Conservation (phyloP, 176 grass and related monocot genomes). For the Aegilops longissima region DNA sequence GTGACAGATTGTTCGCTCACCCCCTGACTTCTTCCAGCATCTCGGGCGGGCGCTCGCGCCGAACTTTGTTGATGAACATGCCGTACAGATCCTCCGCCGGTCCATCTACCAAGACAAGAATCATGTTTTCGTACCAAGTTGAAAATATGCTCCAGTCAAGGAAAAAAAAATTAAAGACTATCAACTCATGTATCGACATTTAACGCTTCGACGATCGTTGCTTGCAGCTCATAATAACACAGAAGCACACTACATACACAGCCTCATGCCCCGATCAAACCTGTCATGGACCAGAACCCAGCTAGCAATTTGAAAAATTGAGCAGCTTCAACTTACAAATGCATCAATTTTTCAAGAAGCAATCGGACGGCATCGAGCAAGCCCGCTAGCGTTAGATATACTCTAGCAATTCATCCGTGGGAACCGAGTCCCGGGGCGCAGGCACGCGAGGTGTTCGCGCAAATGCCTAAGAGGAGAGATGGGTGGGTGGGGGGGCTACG, state of each 20-base stretch:
- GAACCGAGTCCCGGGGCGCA: neutral
- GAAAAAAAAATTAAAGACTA: neutral
- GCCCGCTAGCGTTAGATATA: no score
- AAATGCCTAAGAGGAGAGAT: neutral
- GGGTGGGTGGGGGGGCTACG: no score
- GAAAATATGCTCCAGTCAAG: neutral
- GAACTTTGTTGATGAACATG: constrained; percentile 80
- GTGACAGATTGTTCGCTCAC: constrained; percentile 6
- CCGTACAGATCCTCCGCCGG: constrained; percentile 94
- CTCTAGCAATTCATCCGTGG: neutral
- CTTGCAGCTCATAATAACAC: neutral
- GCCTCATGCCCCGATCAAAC: neutral
- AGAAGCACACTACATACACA: neutral
- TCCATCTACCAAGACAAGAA: constrained; percentile 55
- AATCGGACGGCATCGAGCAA: neutral
- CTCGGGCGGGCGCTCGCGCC: constrained; percentile 72
- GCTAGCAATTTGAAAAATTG: no score
- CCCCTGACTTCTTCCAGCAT: constrained; percentile 79
- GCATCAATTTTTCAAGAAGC: neutral
- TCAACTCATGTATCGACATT: no score
- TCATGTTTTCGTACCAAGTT: neutral
- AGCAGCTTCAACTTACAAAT: no score
- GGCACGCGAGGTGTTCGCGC: neutral
- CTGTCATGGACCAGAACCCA: neutral
- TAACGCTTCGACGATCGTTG: neutral